Percentiles rank a stretch among this genome's conserved stretches.
Evolutionary conservation across 345 rosid species (phyloP).

Genomic region (Noccaea caerulescens): DNA sequence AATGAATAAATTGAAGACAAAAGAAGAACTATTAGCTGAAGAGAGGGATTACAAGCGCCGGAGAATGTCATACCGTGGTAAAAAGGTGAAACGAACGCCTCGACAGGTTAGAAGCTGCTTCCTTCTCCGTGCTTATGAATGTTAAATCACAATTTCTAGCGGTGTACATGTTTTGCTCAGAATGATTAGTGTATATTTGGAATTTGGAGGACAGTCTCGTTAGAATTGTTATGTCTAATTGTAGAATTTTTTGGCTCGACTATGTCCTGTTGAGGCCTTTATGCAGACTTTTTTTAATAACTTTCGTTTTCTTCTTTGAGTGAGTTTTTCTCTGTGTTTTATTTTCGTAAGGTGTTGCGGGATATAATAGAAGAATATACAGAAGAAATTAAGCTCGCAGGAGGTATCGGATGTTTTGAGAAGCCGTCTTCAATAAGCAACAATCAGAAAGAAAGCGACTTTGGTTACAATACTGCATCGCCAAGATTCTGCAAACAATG

Average conservation of each 20-base stretch:
- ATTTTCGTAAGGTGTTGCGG: conserved; percentile 60
- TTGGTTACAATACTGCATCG: conserved; percentile 40
- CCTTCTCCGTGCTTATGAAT: not conserved
- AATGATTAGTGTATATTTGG: not conserved
- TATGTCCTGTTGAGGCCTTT: conserved; percentile 1
- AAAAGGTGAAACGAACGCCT: conserved; percentile 80
- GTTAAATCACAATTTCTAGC: conserved; percentile 6
- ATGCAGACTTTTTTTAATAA: not conserved
- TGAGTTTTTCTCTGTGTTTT: conserved; percentile 24
- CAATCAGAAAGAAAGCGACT: conserved; percentile 40
- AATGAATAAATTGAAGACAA: conserved; percentile 64
- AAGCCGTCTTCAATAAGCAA: conserved; percentile 41
- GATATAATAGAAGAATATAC: conserved; percentile 87
- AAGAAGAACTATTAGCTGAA: conserved; percentile 89
- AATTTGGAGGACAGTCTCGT: not conserved
- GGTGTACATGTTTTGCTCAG: conserved; percentile 13
- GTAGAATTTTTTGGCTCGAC: not conserved
- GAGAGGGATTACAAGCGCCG: conserved; percentile 98
- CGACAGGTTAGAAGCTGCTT: conserved; percentile 54
- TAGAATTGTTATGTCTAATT: not conserved
- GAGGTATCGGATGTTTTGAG: conserved; percentile 88
- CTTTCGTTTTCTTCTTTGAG: not conserved
- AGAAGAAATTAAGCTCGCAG: conserved; percentile 80
- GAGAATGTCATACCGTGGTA: conserved; percentile 96
- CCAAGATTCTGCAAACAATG: conserved; percentile 39